phyloP scores from a whole-genome alignment of 169 alveolate species.

The Plasmodium fragile region DNA sequence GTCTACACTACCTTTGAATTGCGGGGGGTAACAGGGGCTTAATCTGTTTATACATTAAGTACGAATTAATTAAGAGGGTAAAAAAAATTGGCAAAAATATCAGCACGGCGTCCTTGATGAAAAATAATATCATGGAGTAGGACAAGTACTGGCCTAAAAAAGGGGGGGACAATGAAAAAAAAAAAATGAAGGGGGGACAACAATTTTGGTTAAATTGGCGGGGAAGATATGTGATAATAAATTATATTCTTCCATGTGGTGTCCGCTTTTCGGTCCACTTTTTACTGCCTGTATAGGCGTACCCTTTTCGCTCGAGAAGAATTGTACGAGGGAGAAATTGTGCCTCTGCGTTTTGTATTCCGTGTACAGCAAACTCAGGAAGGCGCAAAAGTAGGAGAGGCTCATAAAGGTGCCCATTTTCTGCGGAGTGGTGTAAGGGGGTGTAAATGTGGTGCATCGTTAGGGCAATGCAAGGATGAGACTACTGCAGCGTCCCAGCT shows the following conservation, averaged over 20 bases:
- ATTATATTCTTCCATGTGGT: neutral
- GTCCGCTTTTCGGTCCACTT: neutral
- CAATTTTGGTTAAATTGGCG: neutral
- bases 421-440: conserved; percentile 6
- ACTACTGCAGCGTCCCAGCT: neutral
- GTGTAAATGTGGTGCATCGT: neutral
- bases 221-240: neutral
- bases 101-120: conserved; percentile 61
- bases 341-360: conserved; percentile 61
- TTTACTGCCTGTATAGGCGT: neutral
- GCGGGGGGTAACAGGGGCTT: neutral
- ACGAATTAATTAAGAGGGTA: conserved; percentile 54
- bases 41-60: conserved; percentile 54
- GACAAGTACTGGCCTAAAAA: conserved; percentile 68
- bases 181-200: neutral
- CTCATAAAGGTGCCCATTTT: conserved; percentile 59
- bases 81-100: conserved; percentile 68
- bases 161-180: neutral
- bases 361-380: conserved; percentile 20
- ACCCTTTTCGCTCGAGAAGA: conserved; percentile 71
- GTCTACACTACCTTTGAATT: conserved; percentile 29
- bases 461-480: neutral
- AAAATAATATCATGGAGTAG: conserved; percentile 57
- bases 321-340: conserved; percentile 48
- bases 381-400: conserved; percentile 36